These are phyloP conservation scores for Oryza longistaminata DNA, from an alignment of 176 grass and related monocot species.

Conservation along the genomic window DNA sequence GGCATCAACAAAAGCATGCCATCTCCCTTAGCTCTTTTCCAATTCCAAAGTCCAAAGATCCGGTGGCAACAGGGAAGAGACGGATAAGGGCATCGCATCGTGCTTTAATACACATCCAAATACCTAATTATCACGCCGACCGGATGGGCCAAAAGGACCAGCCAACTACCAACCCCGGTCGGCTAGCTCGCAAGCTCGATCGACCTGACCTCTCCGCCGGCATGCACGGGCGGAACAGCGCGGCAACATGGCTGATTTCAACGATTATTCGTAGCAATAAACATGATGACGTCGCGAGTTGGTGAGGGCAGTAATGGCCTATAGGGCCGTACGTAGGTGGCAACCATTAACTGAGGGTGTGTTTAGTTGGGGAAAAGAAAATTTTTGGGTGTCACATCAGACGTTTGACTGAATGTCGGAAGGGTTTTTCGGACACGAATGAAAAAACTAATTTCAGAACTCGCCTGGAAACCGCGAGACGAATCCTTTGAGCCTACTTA, in stretches of 20 bases:
- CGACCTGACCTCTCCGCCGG: not conserved
- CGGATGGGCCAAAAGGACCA: not conserved
- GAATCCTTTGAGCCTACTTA: too few species aligned
- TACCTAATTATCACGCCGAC: not conserved
- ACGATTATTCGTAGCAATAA: too few species aligned
- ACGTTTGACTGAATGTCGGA: too few species aligned
- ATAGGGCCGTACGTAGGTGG: not conserved
- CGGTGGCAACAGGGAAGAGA: not conserved
- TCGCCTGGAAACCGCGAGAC: too few species aligned
- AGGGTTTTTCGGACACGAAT: too few species aligned
- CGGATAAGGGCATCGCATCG: not conserved
- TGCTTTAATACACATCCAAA: not conserved
- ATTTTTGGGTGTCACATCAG: too few species aligned
- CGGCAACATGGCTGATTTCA: not conserved
- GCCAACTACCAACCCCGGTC: conserved; percentile 10
- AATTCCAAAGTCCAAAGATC: not conserved
- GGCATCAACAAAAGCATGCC: not conserved
- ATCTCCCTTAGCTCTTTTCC: not conserved
- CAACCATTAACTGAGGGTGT: not conserved
- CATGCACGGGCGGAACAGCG: conserved; percentile 4
- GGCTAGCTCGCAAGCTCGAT: not conserved
- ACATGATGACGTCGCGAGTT: not conserved
- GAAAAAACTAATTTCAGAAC: too few species aligned
- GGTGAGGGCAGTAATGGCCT: not conserved
- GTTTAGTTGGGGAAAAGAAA: too few species aligned